These are phyloP conservation scores for Fusarium ramigenum DNA, from an alignment of 2,329 filamentous ascomycete genomes.

Conservation along the genomic window DNA sequence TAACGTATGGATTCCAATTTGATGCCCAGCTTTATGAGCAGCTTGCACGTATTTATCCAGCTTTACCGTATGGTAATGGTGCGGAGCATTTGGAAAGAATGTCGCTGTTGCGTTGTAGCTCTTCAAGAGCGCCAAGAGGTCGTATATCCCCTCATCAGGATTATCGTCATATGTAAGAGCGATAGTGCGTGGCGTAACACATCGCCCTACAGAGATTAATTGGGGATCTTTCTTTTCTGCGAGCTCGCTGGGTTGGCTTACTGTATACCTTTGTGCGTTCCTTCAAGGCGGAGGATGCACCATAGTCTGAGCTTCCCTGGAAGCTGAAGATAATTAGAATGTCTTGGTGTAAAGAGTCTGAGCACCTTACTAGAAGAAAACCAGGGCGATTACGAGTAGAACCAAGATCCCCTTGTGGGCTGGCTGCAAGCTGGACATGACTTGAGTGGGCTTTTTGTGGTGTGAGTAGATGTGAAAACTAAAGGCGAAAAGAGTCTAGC, in stretches of 20 bases:
- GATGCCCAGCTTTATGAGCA: not conserved
- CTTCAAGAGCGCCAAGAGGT: not conserved
- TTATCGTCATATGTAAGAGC: not conserved
- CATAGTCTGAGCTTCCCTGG: not conserved
- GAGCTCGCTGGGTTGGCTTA: fast-evolving
- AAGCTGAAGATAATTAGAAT: not conserved
- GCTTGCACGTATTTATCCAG: not conserved
- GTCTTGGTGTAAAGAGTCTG: fast-evolving
- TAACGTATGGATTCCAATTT: not conserved
- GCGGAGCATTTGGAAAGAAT: not conserved
- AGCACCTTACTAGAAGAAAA: not conserved
- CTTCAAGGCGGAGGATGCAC: not conserved
- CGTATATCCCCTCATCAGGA: not conserved
- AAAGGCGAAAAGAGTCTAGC: not conserved
- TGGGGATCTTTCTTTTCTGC: too few relatives aligned
- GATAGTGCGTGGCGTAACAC: not conserved
- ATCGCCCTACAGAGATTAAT: not conserved
- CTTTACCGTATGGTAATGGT: not conserved
- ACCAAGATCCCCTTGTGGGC: not conserved
- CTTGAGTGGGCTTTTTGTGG: not conserved
- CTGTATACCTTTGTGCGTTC: not conserved
- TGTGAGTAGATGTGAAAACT: not conserved
- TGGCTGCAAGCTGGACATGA: not conserved
- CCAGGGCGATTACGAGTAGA: not conserved
- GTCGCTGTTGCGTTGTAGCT: not conserved